A percentile compares a stretch with the other conserved stretches of the same genome.
Evolutionary conservation across 78 protist species (phyloP).

Genomic region (Dictyostelium firmibasis): DNA sequence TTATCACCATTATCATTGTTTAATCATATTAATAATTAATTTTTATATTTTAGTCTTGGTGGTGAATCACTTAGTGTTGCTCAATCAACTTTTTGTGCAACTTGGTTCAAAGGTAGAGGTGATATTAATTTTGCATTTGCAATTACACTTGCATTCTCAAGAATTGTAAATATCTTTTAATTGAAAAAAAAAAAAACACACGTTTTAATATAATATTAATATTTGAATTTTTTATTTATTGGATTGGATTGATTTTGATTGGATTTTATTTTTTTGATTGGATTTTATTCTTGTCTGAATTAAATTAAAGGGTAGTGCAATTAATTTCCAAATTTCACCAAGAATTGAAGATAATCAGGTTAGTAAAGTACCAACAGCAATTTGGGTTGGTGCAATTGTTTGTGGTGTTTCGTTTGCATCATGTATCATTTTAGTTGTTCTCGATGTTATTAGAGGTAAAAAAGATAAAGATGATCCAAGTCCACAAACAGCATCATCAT

Average conservation of each 20-base stretch:
- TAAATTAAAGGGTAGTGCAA: conserved; percentile 48
- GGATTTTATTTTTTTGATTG: too few relatives aligned
- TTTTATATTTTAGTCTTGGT: conserved; percentile 40
- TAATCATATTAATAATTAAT: too few relatives aligned
- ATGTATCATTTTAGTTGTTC: neutral
- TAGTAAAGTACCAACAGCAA: conserved; percentile 33
- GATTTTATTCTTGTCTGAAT: too few relatives aligned
- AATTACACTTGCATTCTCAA: conserved; percentile 62
- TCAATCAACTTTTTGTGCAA: conserved; percentile 78
- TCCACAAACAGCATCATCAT: neutral
- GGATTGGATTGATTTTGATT: too few relatives aligned
- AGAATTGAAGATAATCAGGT: neutral
- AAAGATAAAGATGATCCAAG: conserved; percentile 66
- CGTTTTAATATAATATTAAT: too few relatives aligned
- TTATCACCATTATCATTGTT: too few relatives aligned
- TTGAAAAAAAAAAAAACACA: too few relatives aligned
- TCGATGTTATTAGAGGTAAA: conserved; percentile 46
- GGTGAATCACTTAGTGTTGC: conserved; percentile 84
- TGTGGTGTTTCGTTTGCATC: conserved; percentile 73
- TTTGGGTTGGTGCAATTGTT: conserved; percentile 80
- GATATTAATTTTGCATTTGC: conserved; percentile 78
- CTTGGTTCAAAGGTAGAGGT: conserved; percentile 79
- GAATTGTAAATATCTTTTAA: conserved; percentile 34
- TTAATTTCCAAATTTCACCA: conserved; percentile 80
- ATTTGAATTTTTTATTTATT: too few relatives aligned